Evolutionary conservation across 441 rosid species (phyloP).

Genomic region (Sinapis alba): DNA sequence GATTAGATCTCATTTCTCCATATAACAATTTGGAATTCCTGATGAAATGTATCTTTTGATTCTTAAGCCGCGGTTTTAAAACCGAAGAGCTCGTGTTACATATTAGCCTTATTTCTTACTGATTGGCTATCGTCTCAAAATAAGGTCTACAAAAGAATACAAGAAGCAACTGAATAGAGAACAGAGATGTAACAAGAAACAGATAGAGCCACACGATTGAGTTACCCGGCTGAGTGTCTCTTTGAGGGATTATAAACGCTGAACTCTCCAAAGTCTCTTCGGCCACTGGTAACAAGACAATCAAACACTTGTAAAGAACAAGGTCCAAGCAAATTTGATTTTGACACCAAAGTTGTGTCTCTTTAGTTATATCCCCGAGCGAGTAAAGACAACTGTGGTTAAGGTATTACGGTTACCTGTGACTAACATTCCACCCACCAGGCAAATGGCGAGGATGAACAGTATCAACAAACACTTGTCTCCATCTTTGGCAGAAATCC

Average conservation of each 20-base stretch:
- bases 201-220: neutral
- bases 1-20: constrained; percentile 14
- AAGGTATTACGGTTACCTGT: constrained; percentile 37
- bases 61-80: constrained; percentile 35
- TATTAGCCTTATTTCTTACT: neutral
- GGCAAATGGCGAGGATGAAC: constrained; percentile 82
- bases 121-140: neutral
- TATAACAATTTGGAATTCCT: neutral
- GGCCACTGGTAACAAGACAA: constrained; percentile 72
- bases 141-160: constrained; percentile 4
- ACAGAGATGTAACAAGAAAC: neutral
- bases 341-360: constrained; percentile 14
- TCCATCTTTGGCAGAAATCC: constrained; percentile 89
- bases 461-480: constrained; percentile 86
- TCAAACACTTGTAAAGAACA: constrained; percentile 54
- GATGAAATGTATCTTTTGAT: constrained; percentile 25
- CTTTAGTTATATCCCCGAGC: neutral
- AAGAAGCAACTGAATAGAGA: constrained; percentile 8
- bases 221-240: constrained; percentile 34
- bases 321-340: constrained; percentile 20
- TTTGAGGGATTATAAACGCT: constrained; percentile 81
- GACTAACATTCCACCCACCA: constrained; percentile 86
- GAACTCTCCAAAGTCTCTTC: constrained; percentile 91
- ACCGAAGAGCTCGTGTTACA: constrained; percentile 35
- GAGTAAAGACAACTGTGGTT: neutral